Percentiles rank a stretch among this genome's conserved stretches.
Conservation (phyloP, 495 filamentous ascomycete species). For the Hypoxylon fragiforme region DNA sequence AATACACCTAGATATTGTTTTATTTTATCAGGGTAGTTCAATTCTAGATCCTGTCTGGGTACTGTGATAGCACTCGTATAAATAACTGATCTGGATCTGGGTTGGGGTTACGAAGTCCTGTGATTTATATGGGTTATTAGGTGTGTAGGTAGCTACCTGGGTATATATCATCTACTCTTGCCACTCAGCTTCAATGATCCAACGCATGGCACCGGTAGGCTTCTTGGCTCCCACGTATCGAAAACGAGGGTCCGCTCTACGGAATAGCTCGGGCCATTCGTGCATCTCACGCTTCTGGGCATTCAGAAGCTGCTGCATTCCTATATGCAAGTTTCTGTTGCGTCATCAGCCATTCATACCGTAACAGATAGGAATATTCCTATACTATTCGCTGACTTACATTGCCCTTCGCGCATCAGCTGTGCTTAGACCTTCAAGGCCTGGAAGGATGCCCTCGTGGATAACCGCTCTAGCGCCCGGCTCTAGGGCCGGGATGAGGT, state of each 20-base stretch:
- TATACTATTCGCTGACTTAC: slow-evolving; percentile 5
- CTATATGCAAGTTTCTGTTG: slow-evolving; percentile 24
- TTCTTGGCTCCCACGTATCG: slow-evolving; percentile 16
- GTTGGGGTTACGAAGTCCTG: too few species aligned
- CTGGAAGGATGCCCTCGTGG: slow-evolving; percentile 46
- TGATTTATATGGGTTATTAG: too few species aligned
- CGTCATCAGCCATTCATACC: not conserved
- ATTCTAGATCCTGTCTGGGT: too few species aligned
- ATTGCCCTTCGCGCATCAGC: slow-evolving; percentile 22
- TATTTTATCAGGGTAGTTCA: too few species aligned
- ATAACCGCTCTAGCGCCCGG: slow-evolving; percentile 44
- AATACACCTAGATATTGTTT: too few species aligned
- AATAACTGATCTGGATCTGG: too few species aligned
- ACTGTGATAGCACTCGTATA: too few species aligned
- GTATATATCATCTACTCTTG: slow-evolving; percentile 16
- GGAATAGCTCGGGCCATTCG: slow-evolving; percentile 33
- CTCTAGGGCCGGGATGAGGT: slow-evolving; percentile 46
- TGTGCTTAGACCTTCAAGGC: slow-evolving; percentile 18
- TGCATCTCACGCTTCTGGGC: slow-evolving; percentile 25
- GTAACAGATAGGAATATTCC: not conserved
- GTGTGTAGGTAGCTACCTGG: too few species aligned
- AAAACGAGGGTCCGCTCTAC: slow-evolving; percentile 24
- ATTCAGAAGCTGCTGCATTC: slow-evolving; percentile 31
- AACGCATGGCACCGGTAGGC: slow-evolving; percentile 17
- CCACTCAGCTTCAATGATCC: slow-evolving; percentile 36